These are phyloP conservation scores for Gentiana macrophylla DNA, from an alignment of 257 asterid species.

Conservation along the genomic window DNA sequence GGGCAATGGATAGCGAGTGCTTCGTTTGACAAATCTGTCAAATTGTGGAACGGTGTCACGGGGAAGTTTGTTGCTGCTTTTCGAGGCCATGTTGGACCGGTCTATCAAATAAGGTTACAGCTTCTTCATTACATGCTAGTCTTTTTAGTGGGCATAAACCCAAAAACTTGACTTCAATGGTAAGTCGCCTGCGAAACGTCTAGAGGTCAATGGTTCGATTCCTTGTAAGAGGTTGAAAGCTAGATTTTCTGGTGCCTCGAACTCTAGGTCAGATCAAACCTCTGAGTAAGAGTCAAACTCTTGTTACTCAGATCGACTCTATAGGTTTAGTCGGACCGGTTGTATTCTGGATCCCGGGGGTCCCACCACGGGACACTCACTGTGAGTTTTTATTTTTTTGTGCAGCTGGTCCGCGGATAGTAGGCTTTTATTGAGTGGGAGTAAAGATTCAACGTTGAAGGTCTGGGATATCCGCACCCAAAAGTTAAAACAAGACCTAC, in stretches of 20 bases:
- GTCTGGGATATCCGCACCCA: slow-evolving; percentile 90
- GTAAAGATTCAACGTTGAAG: slow-evolving; percentile 96
- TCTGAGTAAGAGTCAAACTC: too few species aligned
- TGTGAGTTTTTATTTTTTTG: neutral
- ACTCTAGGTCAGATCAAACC: too few species aligned
- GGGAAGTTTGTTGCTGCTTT: slow-evolving; percentile 86
- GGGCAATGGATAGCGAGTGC: slow-evolving; percentile 97
- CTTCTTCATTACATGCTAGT: slow-evolving; percentile 9
- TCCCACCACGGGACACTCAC: too few species aligned
- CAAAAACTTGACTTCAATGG: neutral
- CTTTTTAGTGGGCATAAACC: neutral
- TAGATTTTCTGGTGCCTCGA: too few species aligned
- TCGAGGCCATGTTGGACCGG: slow-evolving; percentile 96
- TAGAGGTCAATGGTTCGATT: too few species aligned
- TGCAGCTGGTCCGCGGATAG: slow-evolving; percentile 99
- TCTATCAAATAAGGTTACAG: slow-evolving; percentile 82
- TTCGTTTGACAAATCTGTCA: slow-evolving; percentile 90
- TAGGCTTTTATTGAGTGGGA: slow-evolving; percentile 89
- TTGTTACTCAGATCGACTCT: too few species aligned
- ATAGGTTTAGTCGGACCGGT: too few species aligned
- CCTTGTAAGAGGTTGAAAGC: too few species aligned
- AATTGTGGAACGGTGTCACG: slow-evolving; percentile 85
- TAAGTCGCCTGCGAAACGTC: too few species aligned
- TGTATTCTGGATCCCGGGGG: too few species aligned
- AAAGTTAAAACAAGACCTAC: slow-evolving; percentile 92